Percentiles rank a stretch among this genome's conserved stretches.
phyloP scores from a whole-genome alignment of 2,329 filamentous ascomycete species.

The Cladosporium halotolerans region DNA sequence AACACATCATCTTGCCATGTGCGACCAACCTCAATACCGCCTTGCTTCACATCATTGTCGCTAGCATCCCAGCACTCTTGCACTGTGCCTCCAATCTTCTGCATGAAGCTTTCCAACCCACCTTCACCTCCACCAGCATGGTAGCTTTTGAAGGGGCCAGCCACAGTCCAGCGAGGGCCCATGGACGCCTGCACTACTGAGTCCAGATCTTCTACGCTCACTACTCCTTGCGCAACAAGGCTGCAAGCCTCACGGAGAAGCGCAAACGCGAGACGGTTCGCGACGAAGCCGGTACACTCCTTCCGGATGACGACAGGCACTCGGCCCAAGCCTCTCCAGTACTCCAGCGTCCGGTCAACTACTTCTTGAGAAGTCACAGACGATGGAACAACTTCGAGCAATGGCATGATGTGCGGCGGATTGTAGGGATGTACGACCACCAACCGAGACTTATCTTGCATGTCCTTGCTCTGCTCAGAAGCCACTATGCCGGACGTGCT shows the following conservation, averaged over 20 bases:
- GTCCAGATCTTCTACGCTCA: slow-evolving; percentile 49
- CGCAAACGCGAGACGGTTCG: slow-evolving; percentile 53
- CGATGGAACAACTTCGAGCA: slow-evolving; percentile 53
- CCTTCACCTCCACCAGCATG: slow-evolving; percentile 52
- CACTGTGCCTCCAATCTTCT: slow-evolving; percentile 52
- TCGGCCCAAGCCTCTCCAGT: slow-evolving; percentile 39
- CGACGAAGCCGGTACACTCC: slow-evolving; percentile 51
- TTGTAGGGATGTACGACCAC: slow-evolving; percentile 57
- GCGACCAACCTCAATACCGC: slow-evolving; percentile 34
- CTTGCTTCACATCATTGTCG: slow-evolving; percentile 30
- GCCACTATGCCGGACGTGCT: slow-evolving; percentile 54
- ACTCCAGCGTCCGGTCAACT: slow-evolving; percentile 38
- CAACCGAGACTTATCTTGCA: slow-evolving; percentile 41
- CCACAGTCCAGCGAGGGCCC: slow-evolving; percentile 50
- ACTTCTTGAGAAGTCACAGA: slow-evolving; percentile 35
- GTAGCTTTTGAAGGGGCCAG: slow-evolving; percentile 54
- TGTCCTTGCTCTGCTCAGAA: slow-evolving; percentile 40
- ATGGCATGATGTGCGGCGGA: slow-evolving; percentile 55
- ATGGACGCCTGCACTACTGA: slow-evolving; percentile 46
- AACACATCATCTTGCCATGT: slow-evolving; percentile 45
- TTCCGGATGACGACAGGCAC: slow-evolving; percentile 47
- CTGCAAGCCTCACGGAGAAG: slow-evolving; percentile 50
- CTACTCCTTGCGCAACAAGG: slow-evolving; percentile 49
- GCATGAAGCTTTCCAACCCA: slow-evolving; percentile 48
- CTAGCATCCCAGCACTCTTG: slow-evolving; percentile 49